phyloP scores from a whole-genome alignment of 352 stramenopile species.

The Pythium diclinum region DNA sequence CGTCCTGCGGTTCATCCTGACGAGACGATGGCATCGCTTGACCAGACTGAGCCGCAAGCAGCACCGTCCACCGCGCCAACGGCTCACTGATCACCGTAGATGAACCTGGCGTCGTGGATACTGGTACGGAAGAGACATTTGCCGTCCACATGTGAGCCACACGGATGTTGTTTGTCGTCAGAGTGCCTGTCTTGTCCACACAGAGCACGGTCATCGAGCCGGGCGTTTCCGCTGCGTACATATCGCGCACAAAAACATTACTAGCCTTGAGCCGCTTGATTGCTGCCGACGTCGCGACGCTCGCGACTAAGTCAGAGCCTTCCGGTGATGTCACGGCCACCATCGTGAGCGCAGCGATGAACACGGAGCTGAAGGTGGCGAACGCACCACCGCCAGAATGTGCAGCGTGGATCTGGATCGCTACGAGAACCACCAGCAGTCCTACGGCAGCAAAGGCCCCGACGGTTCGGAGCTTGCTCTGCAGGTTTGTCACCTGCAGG shows the following conservation, averaged over 20 bases:
- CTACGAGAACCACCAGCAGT: slow-evolving; percentile 54
- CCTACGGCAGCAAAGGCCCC: slow-evolving; percentile 48
- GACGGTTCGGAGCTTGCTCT: slow-evolving; percentile 35
- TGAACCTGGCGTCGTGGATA: neutral
- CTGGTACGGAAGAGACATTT: slow-evolving; percentile 8
- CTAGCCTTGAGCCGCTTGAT: slow-evolving; percentile 94
- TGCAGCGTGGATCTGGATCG: slow-evolving; percentile 56
- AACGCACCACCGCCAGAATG: neutral
- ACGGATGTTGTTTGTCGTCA: slow-evolving; percentile 94
- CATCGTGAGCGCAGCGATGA: slow-evolving; percentile 80
- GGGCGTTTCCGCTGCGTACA: slow-evolving; percentile 95
- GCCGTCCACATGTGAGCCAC: slow-evolving; percentile 54
- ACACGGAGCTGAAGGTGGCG: neutral
- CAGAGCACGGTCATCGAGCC: slow-evolving; percentile 95
- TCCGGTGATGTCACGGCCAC: slow-evolving; percentile 83
- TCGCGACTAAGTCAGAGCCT: slow-evolving; percentile 82
- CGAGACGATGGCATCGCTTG: neutral
- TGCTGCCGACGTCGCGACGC: slow-evolving; percentile 79
- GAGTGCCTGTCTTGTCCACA: slow-evolving; percentile 93
- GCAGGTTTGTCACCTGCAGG: slow-evolving; percentile 64
- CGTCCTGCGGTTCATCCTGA: neutral
- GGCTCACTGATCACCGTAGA: slow-evolving; percentile 11
- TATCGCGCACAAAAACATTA: slow-evolving; percentile 93
- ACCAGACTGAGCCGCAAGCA: neutral
- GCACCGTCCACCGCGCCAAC: neutral